Conservation (phyloP, 805 yeast genomes). For the Metschnikowia kunwiensis region DNA sequence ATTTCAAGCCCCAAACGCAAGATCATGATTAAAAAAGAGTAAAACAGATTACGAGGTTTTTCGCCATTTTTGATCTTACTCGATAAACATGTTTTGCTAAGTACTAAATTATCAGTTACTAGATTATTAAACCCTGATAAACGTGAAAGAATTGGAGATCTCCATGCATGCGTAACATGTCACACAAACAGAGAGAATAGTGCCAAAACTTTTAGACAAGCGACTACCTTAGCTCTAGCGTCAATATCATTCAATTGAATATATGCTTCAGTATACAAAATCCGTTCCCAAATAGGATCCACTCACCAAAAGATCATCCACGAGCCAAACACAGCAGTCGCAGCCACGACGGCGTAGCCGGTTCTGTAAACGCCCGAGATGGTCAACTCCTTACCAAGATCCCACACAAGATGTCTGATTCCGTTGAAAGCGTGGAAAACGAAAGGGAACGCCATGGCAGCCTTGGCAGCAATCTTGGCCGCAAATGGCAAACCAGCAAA, state of each 20-base stretch:
- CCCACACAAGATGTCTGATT: constrained; percentile 93
- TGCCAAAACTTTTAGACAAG: no score
- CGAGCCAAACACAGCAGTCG: constrained; percentile 56
- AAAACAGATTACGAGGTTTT: no score
- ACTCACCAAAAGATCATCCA: constrained; percentile 46
- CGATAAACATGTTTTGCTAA: no score
- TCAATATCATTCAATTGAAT: constrained; percentile 6
- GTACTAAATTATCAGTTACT: no score
- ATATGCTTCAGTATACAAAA: constrained; percentile 6
- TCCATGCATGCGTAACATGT: no score
- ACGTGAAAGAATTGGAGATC: no score
- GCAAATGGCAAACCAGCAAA: constrained; percentile 64
- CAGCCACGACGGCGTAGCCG: constrained; percentile 79
- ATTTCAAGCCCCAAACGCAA: no score
- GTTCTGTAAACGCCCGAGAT: constrained; percentile 88
- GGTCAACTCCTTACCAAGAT: constrained; percentile 74
- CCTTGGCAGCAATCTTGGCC: constrained; percentile 63
- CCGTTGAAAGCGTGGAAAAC: constrained; percentile 86
- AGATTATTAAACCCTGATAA: no score
- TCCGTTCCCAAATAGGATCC: neutral
- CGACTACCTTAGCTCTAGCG: no score
- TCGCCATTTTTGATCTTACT: no score
- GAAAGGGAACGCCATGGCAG: constrained; percentile 74
- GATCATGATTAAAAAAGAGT: no score
- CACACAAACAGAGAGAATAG: no score